A percentile compares a stretch with the other conserved stretches of the same genome.
phyloP scores from a whole-genome alignment of 2,329 filamentous ascomycete species.

The Colletotrichum australisinense region DNA sequence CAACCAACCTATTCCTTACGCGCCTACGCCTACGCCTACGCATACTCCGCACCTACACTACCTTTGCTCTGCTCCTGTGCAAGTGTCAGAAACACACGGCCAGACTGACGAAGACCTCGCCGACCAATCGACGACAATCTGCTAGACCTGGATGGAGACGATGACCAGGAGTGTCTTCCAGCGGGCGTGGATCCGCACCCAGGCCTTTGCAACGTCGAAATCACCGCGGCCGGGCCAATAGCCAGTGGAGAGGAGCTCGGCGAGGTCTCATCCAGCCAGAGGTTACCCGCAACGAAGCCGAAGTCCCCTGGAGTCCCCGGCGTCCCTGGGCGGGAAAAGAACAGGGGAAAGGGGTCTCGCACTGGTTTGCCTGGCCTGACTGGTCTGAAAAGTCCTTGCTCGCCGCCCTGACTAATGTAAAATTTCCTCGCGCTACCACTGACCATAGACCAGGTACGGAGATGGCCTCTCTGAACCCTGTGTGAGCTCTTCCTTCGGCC shows the following conservation, averaged over 20 bases:
- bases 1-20: background rate
- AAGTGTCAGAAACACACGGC: background rate
- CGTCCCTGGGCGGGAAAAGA: constrained; percentile 1
- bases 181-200: constrained; percentile 22
- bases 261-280: background rate
- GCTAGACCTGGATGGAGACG: background rate
- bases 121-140: background rate
- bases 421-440: constrained; percentile 27
- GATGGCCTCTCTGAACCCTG: constrained; percentile 15
- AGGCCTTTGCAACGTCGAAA: constrained; percentile 29
- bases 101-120: background rate
- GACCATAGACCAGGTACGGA: constrained; percentile 28
- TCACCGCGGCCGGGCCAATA: constrained; percentile 28
- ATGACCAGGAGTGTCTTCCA: constrained; percentile 8
- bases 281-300: background rate
- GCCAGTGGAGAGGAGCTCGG: constrained; percentile 16
- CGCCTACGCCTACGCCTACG: too few species aligned
- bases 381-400: constrained; percentile 21
- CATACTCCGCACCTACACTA: background rate
- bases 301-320: background rate
- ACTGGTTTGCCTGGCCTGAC: constrained; percentile 1
- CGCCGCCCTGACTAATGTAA: constrained; percentile 35
- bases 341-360: constrained; percentile 5
- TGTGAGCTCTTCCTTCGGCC: constrained; percentile 7
- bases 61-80: background rate